A percentile compares a stretch with the other conserved stretches of the same genome.
Evolutionary conservation across 306 rosid species (phyloP).

Genomic region (Cucurbita maxima): DNA sequence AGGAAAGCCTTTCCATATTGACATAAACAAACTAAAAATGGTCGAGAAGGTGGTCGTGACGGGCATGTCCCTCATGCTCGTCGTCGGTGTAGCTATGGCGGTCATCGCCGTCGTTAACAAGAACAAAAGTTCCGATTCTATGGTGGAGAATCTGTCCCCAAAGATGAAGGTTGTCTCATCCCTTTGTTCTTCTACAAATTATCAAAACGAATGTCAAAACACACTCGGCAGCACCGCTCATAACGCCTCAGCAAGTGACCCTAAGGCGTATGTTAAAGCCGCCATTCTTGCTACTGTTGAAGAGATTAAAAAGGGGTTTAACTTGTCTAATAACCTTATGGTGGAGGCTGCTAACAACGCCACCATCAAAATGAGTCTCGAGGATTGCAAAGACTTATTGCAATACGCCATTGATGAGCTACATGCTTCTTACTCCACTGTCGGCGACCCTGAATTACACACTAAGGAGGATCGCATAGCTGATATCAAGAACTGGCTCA

Average conservation of each 20-base stretch:
- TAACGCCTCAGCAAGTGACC: slow-evolving; percentile 13
- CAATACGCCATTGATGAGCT: slow-evolving; percentile 29
- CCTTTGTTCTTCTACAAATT: slow-evolving; percentile 30
- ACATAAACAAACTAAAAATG: slow-evolving; percentile 9
- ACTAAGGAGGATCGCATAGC: slow-evolving; percentile 6
- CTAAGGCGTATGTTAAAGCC: slow-evolving; percentile 25
- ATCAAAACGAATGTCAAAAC: slow-evolving; percentile 25
- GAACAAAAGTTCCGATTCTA: neutral
- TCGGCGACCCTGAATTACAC: slow-evolving; percentile 15
- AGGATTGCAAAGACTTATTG: slow-evolving; percentile 51
- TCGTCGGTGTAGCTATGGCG: slow-evolving; percentile 51
- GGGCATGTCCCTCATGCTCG: slow-evolving; percentile 33
- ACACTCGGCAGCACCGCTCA: slow-evolving; percentile 17
- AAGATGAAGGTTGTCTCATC: slow-evolving; percentile 12
- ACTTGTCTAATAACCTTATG: slow-evolving; percentile 28
- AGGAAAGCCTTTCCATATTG: neutral
- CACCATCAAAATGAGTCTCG: slow-evolving; percentile 25
- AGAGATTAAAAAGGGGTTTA: slow-evolving; percentile 26
- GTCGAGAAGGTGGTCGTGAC: slow-evolving; percentile 25
- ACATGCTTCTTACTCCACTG: slow-evolving; percentile 9
- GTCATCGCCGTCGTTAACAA: slow-evolving; percentile 20
- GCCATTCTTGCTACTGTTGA: slow-evolving; percentile 23
- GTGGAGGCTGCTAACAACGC: slow-evolving; percentile 7
- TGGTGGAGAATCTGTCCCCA: neutral
- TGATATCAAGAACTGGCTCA: slow-evolving; percentile 52